Conservation (phyloP, 2,329 filamentous ascomycete species). For the Xylariaceae sp. region DNA sequence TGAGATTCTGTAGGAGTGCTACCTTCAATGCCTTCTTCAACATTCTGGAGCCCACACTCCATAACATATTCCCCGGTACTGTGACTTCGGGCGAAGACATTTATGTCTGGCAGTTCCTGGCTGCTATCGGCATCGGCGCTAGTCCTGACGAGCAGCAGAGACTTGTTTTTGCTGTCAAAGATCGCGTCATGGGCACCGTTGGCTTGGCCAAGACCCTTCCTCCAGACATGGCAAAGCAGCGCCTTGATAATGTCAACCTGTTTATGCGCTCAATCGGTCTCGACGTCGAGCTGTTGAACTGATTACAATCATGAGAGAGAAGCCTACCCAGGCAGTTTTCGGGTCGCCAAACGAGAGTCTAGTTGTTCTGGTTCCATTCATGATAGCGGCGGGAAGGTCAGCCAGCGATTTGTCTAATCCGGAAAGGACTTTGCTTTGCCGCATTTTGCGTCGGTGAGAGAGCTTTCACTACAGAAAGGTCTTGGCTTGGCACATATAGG, state of each 20-base stretch:
- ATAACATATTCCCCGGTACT: slow-evolving; percentile 84
- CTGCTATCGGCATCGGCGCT: slow-evolving; percentile 88
- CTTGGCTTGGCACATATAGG: no score
- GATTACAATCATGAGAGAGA: not conserved
- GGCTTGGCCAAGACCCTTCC: slow-evolving; percentile 83
- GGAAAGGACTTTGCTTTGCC: not conserved
- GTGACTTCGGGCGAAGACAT: slow-evolving; percentile 88
- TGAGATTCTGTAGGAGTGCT: slow-evolving; percentile 48
- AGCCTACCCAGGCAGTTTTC: not conserved
- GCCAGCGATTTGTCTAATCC: not conserved
- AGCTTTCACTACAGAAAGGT: no score
- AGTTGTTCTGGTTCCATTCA: no score
- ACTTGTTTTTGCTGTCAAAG: slow-evolving; percentile 92
- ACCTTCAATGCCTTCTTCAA: slow-evolving; percentile 88
- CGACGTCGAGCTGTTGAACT: slow-evolving; percentile 71
- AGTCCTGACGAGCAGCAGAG: slow-evolving; percentile 92
- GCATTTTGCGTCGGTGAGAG: not conserved
- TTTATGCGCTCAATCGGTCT: slow-evolving; percentile 99
- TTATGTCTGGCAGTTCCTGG: slow-evolving; percentile 97
- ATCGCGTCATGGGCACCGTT: slow-evolving; percentile 95
- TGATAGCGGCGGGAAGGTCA: no score
- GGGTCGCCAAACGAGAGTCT: no score
- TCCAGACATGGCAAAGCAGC: slow-evolving; percentile 73
- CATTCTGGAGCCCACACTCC: slow-evolving; percentile 74
- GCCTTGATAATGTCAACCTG: slow-evolving; percentile 87